These are phyloP conservation scores for Toxoplasma gondii DNA, from an alignment of 169 alveolate genomes.

Conservation along the genomic window DNA sequence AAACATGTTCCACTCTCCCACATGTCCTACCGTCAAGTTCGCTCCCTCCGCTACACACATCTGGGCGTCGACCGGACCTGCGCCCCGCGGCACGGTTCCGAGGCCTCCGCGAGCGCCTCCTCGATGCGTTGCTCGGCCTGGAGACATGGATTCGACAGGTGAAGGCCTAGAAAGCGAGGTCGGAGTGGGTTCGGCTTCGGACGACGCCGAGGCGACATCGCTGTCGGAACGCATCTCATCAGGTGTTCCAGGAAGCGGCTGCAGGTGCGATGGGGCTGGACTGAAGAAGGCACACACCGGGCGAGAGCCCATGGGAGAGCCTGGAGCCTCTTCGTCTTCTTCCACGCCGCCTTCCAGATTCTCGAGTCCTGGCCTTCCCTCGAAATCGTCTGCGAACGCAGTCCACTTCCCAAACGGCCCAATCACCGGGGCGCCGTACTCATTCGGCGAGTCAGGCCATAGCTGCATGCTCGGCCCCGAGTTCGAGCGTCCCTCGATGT, in stretches of 20 bases:
- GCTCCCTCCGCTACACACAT: constrained; percentile 64
- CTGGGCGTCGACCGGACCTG: constrained; percentile 52
- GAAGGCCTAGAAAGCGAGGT: too few species aligned
- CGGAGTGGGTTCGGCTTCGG: not conserved
- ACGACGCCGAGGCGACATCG: not conserved
- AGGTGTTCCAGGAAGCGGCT: not conserved
- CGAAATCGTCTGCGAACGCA: constrained; percentile 30
- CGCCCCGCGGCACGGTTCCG: constrained; percentile 46
- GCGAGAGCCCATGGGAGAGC: not conserved
- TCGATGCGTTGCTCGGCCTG: not conserved
- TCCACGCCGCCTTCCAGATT: not conserved
- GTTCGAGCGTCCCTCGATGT: not conserved
- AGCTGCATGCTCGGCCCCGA: not conserved
- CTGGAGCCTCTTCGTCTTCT: not conserved
- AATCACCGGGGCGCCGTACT: constrained; percentile 42
- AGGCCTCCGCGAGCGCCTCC: not conserved
- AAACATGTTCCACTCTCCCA: constrained; percentile 44
- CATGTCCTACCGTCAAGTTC: constrained; percentile 35
- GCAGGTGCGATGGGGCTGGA: not conserved
- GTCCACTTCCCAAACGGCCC: constrained; percentile 42
- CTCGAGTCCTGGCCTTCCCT: not conserved
- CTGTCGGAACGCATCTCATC: not conserved
- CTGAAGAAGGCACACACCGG: constrained; percentile 21
- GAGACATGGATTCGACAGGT: not conserved
- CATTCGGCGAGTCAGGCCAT: not conserved